phyloP scores from a whole-genome alignment of 2,329 filamentous ascomycete genomes.

The Plectosphaerella sp. region DNA sequence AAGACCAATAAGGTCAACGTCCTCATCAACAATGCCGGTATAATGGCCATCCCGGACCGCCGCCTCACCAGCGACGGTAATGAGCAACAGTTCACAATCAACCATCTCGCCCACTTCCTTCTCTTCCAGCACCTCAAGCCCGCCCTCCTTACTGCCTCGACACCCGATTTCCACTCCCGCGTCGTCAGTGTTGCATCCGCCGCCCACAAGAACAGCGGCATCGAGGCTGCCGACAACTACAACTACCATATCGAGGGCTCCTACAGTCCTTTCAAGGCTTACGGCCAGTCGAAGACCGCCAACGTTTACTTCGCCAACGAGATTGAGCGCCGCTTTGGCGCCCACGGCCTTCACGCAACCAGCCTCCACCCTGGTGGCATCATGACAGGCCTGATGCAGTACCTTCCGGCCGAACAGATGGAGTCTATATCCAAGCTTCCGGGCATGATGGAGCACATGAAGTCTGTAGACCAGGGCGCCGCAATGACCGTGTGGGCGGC shows the following conservation, averaged over 20 bases:
- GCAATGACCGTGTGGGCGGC: constrained; percentile 42
- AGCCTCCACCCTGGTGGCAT: constrained; percentile 10
- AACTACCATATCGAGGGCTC: constrained; percentile 15
- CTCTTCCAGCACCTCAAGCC: constrained; percentile 47
- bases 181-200: constrained; percentile 40
- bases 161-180: constrained; percentile 34
- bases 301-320: constrained; percentile 47
- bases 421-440: not conserved
- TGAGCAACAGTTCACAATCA: constrained; percentile 42
- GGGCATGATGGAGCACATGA: constrained; percentile 2
- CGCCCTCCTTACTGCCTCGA: constrained; percentile 31
- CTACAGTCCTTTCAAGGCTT: constrained; percentile 31
- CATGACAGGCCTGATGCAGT: not conserved
- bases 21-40: constrained; percentile 34
- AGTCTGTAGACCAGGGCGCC: constrained; percentile 33
- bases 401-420: constrained; percentile 6
- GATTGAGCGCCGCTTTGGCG: constrained; percentile 34
- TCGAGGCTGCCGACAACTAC: constrained; percentile 29
- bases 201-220: constrained; percentile 28
- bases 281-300: constrained; percentile 45
- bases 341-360: constrained; percentile 24
- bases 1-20: constrained; percentile 19
- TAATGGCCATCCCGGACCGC: constrained; percentile 8
- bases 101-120: constrained; percentile 50
- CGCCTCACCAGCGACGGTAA: constrained; percentile 14